phyloP scores from a whole-genome alignment of 2,329 filamentous ascomycete genomes.

The Emergomyces orientalis region DNA sequence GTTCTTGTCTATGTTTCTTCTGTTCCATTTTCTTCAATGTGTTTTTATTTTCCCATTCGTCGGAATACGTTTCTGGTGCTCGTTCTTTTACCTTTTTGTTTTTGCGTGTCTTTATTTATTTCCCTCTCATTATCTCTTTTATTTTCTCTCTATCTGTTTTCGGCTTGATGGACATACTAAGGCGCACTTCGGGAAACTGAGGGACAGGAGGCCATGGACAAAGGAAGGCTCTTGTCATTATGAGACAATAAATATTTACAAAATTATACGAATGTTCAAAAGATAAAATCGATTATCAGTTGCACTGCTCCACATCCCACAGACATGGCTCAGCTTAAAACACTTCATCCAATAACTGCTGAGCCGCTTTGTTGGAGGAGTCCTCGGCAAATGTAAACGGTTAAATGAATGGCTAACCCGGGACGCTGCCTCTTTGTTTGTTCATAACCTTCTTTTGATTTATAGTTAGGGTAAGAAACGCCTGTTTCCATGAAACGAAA shows the following conservation, averaged over 20 bases:
- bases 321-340: neutral
- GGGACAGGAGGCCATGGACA: neutral
- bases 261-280: neutral
- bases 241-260: neutral
- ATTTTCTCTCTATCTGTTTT: neutral
- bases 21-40: neutral
- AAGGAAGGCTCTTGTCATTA: slow-evolving; percentile 1
- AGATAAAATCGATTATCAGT: too few relatives aligned
- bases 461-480: neutral
- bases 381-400: neutral
- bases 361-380: neutral
- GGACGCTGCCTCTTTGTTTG: too few relatives aligned
- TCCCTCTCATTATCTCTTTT: neutral
- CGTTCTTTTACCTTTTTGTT: neutral
- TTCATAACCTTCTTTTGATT: neutral
- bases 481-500: neutral
- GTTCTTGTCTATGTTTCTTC: slow-evolving; percentile 4
- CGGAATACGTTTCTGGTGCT: neutral
- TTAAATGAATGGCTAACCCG: neutral
- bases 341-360: neutral
- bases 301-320: neutral
- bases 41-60: neutral
- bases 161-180: slow-evolving; percentile 5
- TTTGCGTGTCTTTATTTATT: neutral
- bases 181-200: slow-evolving; percentile 4